A percentile compares a stretch with the other conserved stretches of the same genome.
phyloP scores from a whole-genome alignment of 75 land plant genomes.

The Adiantum capillusveneris region DNA sequence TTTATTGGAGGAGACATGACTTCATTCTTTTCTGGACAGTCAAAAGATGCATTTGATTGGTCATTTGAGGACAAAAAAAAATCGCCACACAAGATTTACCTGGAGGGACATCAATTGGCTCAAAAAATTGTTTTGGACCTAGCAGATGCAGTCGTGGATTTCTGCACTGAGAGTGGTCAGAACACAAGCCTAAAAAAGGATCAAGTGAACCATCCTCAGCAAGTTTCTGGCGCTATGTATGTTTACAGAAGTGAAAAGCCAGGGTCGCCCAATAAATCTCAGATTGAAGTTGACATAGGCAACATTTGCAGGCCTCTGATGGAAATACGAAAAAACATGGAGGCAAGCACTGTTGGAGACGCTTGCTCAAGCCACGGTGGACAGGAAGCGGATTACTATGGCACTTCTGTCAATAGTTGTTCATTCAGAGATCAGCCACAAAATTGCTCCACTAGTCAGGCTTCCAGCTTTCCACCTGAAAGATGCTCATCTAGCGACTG shows the following conservation, averaged over 20 bases:
- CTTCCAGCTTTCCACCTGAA: slow-evolving; percentile 11
- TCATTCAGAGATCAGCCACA: slow-evolving; percentile 21
- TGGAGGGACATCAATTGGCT: slow-evolving; percentile 19
- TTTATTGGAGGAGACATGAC: not conserved
- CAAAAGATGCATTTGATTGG: not conserved
- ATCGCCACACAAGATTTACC: not conserved
- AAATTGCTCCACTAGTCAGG: slow-evolving; percentile 27
- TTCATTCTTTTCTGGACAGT: not conserved
- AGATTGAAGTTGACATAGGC: slow-evolving; percentile 14
- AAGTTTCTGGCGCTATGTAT: slow-evolving; percentile 16
- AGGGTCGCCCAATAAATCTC: slow-evolving; percentile 10
- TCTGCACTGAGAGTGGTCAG: slow-evolving; percentile 19
- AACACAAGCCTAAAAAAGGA: slow-evolving; percentile 19
- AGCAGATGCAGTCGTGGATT: slow-evolving; percentile 50
- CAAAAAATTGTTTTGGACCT: slow-evolving; percentile 46
- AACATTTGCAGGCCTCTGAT: slow-evolving; percentile 11
- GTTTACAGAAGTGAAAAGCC: slow-evolving; percentile 9
- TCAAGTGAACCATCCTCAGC: slow-evolving; percentile 21
- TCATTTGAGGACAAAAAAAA: not conserved
- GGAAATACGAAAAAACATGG: slow-evolving; percentile 16
- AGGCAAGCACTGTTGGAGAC: slow-evolving; percentile 28
- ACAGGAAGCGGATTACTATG: slow-evolving; percentile 12
- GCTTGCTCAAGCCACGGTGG: slow-evolving; percentile 25
- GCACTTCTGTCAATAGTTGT: slow-evolving; percentile 33
- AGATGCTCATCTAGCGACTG: slow-evolving; percentile 32